Percentiles rank a stretch among this genome's conserved stretches.
Evolutionary conservation across 1,284 basidiomycete genomes (phyloP).

Genomic region (Phaffia rhodozyma): DNA sequence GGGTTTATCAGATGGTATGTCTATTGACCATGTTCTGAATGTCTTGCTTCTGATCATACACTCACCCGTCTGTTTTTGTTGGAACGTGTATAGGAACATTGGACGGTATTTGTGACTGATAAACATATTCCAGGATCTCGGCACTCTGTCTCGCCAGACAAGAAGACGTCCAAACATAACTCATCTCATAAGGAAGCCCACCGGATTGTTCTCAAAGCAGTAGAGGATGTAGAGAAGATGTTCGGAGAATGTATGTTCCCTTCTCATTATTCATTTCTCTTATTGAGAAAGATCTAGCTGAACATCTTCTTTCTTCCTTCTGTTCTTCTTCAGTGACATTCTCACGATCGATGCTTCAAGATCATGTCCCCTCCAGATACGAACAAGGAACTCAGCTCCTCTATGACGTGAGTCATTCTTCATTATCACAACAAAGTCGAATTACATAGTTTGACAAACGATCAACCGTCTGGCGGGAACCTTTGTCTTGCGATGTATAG

Average conservation of each 20-base stretch:
- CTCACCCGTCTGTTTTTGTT: neutral
- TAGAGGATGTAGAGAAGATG: conserved; percentile 38
- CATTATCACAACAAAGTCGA: too few relatives aligned
- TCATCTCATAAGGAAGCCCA: conserved; percentile 30
- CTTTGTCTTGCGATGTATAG: too few relatives aligned
- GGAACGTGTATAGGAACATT: conserved; percentile 31
- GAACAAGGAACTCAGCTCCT: conserved; percentile 15
- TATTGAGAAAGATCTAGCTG: neutral
- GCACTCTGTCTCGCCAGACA: conserved; percentile 11
- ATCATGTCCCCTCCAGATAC: conserved; percentile 29
- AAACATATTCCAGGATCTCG: neutral
- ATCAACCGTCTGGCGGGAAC: too few relatives aligned
- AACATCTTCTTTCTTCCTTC: neutral
- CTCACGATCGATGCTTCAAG: conserved; percentile 32
- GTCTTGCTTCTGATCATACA: neutral
- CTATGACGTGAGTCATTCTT: conserved; percentile 4
- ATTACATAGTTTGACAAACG: too few relatives aligned
- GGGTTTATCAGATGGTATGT: conserved; percentile 30
- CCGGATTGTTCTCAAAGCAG: conserved; percentile 37
- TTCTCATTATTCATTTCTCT: neutral
- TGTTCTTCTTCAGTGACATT: conserved; percentile 25
- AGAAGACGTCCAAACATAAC: conserved; percentile 10
- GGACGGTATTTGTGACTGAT: conserved; percentile 33
- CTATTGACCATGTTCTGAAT: neutral
- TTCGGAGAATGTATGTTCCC: conserved; percentile 40